phyloP scores from a whole-genome alignment of 2,329 filamentous ascomycete species.

The Zasmidium angulare region DNA sequence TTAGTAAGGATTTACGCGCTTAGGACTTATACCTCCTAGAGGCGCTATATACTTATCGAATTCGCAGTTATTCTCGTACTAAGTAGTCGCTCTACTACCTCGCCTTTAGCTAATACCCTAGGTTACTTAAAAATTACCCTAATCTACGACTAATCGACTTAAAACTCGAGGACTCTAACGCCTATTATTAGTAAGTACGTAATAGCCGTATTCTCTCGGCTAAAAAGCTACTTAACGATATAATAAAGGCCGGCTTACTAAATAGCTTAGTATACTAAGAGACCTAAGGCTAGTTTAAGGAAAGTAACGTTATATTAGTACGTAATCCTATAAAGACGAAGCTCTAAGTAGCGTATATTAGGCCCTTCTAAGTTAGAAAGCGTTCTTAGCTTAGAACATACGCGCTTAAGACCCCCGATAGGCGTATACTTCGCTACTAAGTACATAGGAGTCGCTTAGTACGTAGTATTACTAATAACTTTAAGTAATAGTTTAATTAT shows the following conservation, averaged over 20 bases:
- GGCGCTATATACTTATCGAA: not conserved
- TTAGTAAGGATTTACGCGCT: not conserved
- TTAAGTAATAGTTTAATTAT: not conserved
- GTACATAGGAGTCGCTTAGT: not conserved
- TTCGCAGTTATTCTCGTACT: not conserved
- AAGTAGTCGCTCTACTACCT: not conserved
- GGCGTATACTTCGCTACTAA: not conserved
- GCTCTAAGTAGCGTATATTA: too few relatives aligned
- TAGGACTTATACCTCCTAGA: not conserved
- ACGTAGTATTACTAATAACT: not conserved
- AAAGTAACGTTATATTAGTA: too few relatives aligned
- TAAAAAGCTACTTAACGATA: not conserved
- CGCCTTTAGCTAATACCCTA: too few relatives aligned
- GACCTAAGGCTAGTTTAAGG: not conserved
- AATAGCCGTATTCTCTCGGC: not conserved
- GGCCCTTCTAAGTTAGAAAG: not conserved
- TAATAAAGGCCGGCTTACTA: not conserved
- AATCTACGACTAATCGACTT: not conserved
- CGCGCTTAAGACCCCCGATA: not conserved
- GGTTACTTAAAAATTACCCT: not conserved
- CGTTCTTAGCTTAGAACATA: not conserved
- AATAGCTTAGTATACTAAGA: not conserved
- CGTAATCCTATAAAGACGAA: too few relatives aligned
- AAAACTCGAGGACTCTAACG: not conserved
- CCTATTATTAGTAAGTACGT: too few relatives aligned